Conservation (phyloP, 192 early-diverging fungal species). For the Gamsiella multidivaricata region DNA sequence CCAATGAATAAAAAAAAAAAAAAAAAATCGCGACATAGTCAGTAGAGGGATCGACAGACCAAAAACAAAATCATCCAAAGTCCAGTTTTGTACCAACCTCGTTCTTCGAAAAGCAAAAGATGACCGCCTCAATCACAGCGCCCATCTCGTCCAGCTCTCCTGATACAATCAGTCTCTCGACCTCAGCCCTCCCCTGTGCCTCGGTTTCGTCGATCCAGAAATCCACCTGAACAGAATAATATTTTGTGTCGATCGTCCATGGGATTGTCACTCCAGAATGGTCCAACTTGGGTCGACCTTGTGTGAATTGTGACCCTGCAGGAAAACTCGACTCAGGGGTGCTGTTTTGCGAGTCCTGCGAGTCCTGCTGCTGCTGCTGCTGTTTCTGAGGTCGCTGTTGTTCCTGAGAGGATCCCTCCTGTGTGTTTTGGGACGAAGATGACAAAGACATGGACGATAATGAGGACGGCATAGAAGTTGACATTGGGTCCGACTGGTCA, state of each 20-base stretch:
- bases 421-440: neutral
- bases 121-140: slow-evolving; percentile 67
- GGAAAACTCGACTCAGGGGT: neutral
- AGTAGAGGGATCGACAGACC: too few species aligned
- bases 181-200: slow-evolving; percentile 25
- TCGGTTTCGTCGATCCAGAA: slow-evolving; percentile 74
- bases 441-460: neutral
- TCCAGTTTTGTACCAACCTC: slow-evolving; percentile 43
- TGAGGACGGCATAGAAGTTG: neutral
- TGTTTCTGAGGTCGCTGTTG: slow-evolving; percentile 1
- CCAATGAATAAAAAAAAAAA: neutral
- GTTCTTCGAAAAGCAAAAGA: slow-evolving; percentile 71
- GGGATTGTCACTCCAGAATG: slow-evolving; percentile 61
- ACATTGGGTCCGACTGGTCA: neutral
- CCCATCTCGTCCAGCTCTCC: slow-evolving; percentile 58
- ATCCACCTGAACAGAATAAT: slow-evolving; percentile 71
- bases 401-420: neutral
- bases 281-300: slow-evolving; percentile 15
- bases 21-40: too few species aligned
- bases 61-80: too few species aligned
- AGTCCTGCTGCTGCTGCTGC: neutral
- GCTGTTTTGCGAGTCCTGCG: neutral
- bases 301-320: neutral
- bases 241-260: slow-evolving; percentile 71
- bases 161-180: slow-evolving; percentile 47